These are phyloP conservation scores for Vitis hybrid DNA, from an alignment of 177 flowering plant genomes.

Conservation along the genomic window DNA sequence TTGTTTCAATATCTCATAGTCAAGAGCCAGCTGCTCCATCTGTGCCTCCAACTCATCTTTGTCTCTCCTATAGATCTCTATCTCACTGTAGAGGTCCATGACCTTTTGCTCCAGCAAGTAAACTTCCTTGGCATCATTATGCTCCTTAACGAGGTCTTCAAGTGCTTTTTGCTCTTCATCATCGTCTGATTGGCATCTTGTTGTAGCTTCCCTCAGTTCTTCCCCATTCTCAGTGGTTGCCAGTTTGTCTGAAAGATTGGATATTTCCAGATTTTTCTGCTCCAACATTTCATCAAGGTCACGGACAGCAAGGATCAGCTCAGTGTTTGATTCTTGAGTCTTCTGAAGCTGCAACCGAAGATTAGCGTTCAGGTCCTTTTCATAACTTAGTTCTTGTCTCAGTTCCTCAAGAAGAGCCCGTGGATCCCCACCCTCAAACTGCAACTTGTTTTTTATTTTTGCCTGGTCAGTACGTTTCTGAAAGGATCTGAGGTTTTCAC, in stretches of 20 bases:
- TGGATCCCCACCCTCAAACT: conserved; percentile 48
- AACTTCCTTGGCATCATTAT: conserved; percentile 49
- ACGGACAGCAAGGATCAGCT: conserved; percentile 80
- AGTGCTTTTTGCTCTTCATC: conserved; percentile 77
- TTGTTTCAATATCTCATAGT: conserved; percentile 92
- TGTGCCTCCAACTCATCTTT: conserved; percentile 90
- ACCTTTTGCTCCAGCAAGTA: conserved; percentile 62
- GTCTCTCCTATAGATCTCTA: conserved; percentile 72
- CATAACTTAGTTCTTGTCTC: conserved; percentile 71
- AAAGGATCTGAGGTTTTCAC: conserved; percentile 56
- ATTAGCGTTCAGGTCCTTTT: conserved; percentile 74
- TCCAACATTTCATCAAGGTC: conserved; percentile 82
- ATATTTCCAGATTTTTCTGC: conserved; percentile 45
- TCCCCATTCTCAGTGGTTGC: conserved; percentile 18
- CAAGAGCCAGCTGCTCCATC: conserved; percentile 95
- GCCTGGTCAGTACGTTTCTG: conserved; percentile 34
- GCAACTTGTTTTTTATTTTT: conserved; percentile 35
- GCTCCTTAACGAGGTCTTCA: conserved; percentile 66
- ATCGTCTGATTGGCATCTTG: conserved; percentile 34
- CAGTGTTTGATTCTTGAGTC: conserved; percentile 85
- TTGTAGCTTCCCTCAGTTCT: conserved; percentile 16
- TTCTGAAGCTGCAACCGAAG: conserved; percentile 82
- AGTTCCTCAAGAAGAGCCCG: conserved; percentile 58
- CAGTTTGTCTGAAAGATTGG: conserved; percentile 23
- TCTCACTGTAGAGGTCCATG: conserved; percentile 62